These are phyloP conservation scores for Curvularia sp. DNA, from an alignment of 2,329 filamentous ascomycete species.

Conservation along the genomic window DNA sequence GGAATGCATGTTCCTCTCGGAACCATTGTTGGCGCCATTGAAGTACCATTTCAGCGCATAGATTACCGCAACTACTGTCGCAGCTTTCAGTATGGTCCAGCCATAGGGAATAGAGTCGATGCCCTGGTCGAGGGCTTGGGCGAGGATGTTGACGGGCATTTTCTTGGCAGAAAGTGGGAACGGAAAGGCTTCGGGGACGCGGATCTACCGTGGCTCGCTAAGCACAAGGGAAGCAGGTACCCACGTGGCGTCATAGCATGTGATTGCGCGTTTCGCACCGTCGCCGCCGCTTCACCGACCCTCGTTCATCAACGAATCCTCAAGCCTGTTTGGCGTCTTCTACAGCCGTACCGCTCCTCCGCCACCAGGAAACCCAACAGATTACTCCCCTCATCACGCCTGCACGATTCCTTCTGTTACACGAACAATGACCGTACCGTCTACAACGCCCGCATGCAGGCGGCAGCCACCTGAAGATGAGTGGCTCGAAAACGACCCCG, in stretches of 20 bases:
- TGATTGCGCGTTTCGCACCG: constrained; percentile 30
- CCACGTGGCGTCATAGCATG: constrained; percentile 43
- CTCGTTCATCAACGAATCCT: not conserved
- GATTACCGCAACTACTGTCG: constrained; percentile 60
- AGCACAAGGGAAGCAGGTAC: constrained; percentile 14
- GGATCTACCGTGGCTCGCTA: constrained; percentile 37
- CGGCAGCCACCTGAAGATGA: constrained; percentile 27
- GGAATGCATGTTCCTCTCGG: constrained; percentile 87
- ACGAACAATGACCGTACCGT: constrained; percentile 18
- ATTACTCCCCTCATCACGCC: not conserved
- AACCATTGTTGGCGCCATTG: constrained; percentile 73
- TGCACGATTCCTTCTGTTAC: not conserved
- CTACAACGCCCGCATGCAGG: constrained; percentile 4
- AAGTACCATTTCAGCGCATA: constrained; percentile 75
- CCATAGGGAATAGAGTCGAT: constrained; percentile 61
- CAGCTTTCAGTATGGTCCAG: constrained; percentile 60
- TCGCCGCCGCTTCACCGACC: constrained; percentile 19
- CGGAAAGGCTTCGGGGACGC: constrained; percentile 31
- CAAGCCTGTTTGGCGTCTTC: constrained; percentile 2
- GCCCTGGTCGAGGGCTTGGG: constrained; percentile 62
- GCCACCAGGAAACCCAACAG: constrained; percentile 9
- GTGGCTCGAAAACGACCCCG: constrained; percentile 50
- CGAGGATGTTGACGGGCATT: constrained; percentile 69
- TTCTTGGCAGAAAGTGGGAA: constrained; percentile 30
- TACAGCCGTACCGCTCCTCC: constrained; percentile 19